Percentiles rank a stretch among this genome's conserved stretches.
Conservation (phyloP, 78 protist species). For the Trichosphaerium sp. region DNA sequence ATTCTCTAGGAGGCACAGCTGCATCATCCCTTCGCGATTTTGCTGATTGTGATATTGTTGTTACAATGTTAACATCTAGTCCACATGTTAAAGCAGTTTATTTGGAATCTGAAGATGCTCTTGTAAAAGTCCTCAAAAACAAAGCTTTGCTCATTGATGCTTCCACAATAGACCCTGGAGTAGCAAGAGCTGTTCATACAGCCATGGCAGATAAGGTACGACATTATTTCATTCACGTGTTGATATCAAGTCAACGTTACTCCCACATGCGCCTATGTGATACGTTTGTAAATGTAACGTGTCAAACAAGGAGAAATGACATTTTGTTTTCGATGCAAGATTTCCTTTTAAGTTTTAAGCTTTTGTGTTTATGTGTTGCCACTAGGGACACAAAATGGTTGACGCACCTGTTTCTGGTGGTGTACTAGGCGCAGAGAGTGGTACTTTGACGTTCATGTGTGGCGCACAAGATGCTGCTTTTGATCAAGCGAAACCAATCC, state of each 20-base stretch:
- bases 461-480: constrained; percentile 64
- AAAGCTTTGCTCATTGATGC: constrained; percentile 57
- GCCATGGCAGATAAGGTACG: not conserved
- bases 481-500: constrained; percentile 34
- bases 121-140: not conserved
- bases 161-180: constrained; percentile 67
- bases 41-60: constrained; percentile 22
- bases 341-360: not conserved
- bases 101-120: constrained; percentile 1
- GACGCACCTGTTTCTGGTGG: constrained; percentile 89
- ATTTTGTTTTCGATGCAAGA: not conserved
- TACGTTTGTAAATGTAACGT: too few relatives aligned
- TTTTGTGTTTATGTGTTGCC: not conserved
- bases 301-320: not conserved
- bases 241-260: not conserved
- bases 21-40: not conserved
- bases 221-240: too few relatives aligned
- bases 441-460: constrained; percentile 86
- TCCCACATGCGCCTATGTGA: too few relatives aligned
- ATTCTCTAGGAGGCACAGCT: not conserved
- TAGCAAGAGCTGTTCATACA: constrained; percentile 37
- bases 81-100: constrained; percentile 66
- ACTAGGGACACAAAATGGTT: constrained; percentile 15
- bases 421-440: constrained; percentile 75
- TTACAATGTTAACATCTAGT: constrained; percentile 81